These are phyloP conservation scores for Clavispora asparagi DNA, from an alignment of 805 yeast species.

Conservation along the genomic window DNA sequence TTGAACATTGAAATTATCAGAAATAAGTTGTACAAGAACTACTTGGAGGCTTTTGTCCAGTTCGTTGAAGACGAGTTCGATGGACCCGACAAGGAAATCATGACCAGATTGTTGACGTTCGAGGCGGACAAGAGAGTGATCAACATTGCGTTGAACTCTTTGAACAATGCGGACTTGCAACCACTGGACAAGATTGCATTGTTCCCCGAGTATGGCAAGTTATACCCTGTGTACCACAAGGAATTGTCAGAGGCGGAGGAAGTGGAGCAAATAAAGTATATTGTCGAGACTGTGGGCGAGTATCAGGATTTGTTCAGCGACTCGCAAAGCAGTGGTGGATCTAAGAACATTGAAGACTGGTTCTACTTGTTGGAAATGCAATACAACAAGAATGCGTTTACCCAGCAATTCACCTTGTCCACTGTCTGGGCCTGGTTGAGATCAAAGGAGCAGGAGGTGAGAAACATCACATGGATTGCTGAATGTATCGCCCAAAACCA, in stretches of 20 bases:
- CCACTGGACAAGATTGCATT: slow-evolving; percentile 63
- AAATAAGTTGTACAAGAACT: slow-evolving; percentile 87
- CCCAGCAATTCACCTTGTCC: slow-evolving; percentile 89
- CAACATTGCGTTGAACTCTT: slow-evolving; percentile 85
- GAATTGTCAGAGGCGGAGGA: slow-evolving; percentile 77
- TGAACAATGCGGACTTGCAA: slow-evolving; percentile 71
- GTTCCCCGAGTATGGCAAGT: slow-evolving; percentile 77
- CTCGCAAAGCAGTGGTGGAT: slow-evolving; percentile 30
- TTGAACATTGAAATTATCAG: slow-evolving; percentile 92
- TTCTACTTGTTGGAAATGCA: slow-evolving; percentile 91
- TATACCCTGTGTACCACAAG: slow-evolving; percentile 65
- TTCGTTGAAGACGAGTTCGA: slow-evolving; percentile 61
- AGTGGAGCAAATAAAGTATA: slow-evolving; percentile 69
- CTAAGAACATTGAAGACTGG: slow-evolving; percentile 85
- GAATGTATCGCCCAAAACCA: slow-evolving; percentile 99
- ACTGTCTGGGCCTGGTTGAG: slow-evolving; percentile 96
- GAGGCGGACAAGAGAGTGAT: slow-evolving; percentile 96
- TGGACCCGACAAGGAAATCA: slow-evolving; percentile 74
- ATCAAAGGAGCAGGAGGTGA: slow-evolving; percentile 92
- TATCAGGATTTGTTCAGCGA: slow-evolving; percentile 53
- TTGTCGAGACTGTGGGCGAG: slow-evolving; percentile 61
- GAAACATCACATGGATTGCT: slow-evolving; percentile 99
- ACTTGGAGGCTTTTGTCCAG: slow-evolving; percentile 76
- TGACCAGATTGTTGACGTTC: slow-evolving; percentile 72
- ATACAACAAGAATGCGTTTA: slow-evolving; percentile 84